Evolutionary conservation across 441 rosid genomes (phyloP).

Genomic region (Gossypium armourianum): DNA sequence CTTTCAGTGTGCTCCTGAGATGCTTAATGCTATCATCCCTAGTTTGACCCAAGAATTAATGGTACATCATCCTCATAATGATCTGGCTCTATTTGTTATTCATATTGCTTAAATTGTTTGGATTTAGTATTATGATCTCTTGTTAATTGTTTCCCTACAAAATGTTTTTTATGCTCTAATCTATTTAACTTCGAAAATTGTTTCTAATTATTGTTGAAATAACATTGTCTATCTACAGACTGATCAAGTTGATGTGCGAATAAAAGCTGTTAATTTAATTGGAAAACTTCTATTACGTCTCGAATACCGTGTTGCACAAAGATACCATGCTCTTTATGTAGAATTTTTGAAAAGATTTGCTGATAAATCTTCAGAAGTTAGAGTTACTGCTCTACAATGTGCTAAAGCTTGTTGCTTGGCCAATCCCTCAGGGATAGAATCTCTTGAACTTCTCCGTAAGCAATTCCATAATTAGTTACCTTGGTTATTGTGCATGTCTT

Average conservation of each 20-base stretch:
- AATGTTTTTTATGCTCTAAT: conserved; percentile 11
- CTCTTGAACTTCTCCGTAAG: conserved; percentile 58
- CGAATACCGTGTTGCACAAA: conserved; percentile 40
- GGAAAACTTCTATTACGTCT: conserved; percentile 65
- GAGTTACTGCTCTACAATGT: conserved; percentile 60
- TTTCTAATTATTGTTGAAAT: conserved; percentile 10
- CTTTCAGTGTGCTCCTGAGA: conserved; percentile 67
- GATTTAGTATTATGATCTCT: not conserved
- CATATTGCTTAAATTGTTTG: conserved; percentile 10
- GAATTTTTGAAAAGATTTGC: conserved; percentile 84
- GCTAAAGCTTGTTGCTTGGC: conserved; percentile 60
- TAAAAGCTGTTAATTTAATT: conserved; percentile 71
- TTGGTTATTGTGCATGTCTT: conserved; percentile 15
- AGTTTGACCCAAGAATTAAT: conserved; percentile 63
- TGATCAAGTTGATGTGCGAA: conserved; percentile 87
- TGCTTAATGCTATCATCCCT: conserved; percentile 67
- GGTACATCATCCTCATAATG: conserved; percentile 31
- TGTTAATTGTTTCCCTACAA: conserved; percentile 13
- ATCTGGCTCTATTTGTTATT: conserved; percentile 12
- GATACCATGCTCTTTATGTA: conserved; percentile 47
- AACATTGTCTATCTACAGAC: conserved; percentile 39
- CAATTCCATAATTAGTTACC: conserved; percentile 12
- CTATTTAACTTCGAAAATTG: not conserved
- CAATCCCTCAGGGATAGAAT: conserved; percentile 47
- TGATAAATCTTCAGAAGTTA: conserved; percentile 85